phyloP scores from a whole-genome alignment of 2,329 filamentous ascomycete genomes.

The Apiospora sp. region DNA sequence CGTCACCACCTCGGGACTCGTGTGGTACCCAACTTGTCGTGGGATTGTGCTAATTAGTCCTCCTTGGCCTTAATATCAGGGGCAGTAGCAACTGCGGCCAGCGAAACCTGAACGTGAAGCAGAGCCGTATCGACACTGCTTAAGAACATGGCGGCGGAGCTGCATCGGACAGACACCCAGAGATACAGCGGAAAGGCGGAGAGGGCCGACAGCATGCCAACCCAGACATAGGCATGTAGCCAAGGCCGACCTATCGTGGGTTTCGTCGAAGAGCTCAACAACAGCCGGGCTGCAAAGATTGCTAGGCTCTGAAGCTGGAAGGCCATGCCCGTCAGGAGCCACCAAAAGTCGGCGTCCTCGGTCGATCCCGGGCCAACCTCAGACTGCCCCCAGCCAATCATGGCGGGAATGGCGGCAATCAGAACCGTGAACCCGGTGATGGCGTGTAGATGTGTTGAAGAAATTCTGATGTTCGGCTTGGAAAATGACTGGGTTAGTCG shows the following conservation, averaged over 20 bases:
- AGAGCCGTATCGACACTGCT: background rate
- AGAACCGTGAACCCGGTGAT: background rate
- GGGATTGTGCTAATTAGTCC: background rate
- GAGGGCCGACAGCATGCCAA: background rate
- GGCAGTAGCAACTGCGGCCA: background rate
- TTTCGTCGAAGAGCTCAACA: background rate
- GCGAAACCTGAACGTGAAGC: background rate
- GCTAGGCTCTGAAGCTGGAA: background rate
- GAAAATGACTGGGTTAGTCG: background rate
- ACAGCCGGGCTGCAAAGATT: background rate
- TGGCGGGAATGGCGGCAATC: background rate
- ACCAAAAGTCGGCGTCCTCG: background rate
- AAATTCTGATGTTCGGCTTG: background rate
- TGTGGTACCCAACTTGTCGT: too few species aligned
- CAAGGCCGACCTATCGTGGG: background rate
- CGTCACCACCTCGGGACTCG: too few species aligned
- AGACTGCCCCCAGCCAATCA: background rate
- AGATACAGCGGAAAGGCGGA: background rate
- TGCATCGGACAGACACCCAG: background rate
- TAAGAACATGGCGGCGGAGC: background rate
- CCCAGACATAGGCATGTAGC: background rate
- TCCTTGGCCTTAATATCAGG: background rate
- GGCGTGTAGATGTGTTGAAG: background rate
- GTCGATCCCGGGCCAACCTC: background rate
- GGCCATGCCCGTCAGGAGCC: background rate